phyloP scores from a whole-genome alignment of 1,284 basidiomycete species.

The Melampsora medusae region DNA sequence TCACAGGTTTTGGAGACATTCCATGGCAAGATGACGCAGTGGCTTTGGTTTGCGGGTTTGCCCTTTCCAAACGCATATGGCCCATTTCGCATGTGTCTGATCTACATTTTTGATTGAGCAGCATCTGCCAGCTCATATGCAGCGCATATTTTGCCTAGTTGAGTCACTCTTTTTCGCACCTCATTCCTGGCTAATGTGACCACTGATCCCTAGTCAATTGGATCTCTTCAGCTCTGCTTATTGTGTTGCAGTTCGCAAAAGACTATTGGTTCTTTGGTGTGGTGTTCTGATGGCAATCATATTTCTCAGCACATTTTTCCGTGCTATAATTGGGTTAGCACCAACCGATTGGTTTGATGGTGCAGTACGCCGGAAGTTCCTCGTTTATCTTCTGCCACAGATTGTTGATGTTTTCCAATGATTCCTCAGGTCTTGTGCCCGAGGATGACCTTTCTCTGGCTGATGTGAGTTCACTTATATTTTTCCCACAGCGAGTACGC shows the following conservation, averaged over 20 bases:
- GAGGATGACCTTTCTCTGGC: slow-evolving; percentile 43
- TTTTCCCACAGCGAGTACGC: not conserved
- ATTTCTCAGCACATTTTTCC: slow-evolving; percentile 41
- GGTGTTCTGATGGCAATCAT: slow-evolving; percentile 38
- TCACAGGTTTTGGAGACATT: slow-evolving; percentile 42
- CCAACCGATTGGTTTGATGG: slow-evolving; percentile 40
- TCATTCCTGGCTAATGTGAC: too few species aligned
- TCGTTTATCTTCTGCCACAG: not conserved
- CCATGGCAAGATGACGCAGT: slow-evolving; percentile 45
- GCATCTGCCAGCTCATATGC: slow-evolving; percentile 43
- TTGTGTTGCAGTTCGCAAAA: slow-evolving; percentile 33
- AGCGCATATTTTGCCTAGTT: slow-evolving; percentile 44
- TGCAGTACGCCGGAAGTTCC: slow-evolving; percentile 10
- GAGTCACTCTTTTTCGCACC: not conserved
- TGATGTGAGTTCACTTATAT: slow-evolving; percentile 23
- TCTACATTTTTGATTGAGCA: slow-evolving; percentile 5
- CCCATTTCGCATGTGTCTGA: not conserved
- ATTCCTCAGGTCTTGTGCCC: slow-evolving; percentile 30
- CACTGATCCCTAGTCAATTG: too few species aligned
- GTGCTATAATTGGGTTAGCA: slow-evolving; percentile 33
- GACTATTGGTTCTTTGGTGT: slow-evolving; percentile 27
- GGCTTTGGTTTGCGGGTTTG: slow-evolving; percentile 40
- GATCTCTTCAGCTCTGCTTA: slow-evolving; percentile 34
- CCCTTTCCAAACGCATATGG: not conserved
- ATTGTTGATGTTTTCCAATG: not conserved